These are phyloP conservation scores for Epichloe gansuensis DNA, from an alignment of 2,329 filamentous ascomycete genomes.

Conservation along the genomic window DNA sequence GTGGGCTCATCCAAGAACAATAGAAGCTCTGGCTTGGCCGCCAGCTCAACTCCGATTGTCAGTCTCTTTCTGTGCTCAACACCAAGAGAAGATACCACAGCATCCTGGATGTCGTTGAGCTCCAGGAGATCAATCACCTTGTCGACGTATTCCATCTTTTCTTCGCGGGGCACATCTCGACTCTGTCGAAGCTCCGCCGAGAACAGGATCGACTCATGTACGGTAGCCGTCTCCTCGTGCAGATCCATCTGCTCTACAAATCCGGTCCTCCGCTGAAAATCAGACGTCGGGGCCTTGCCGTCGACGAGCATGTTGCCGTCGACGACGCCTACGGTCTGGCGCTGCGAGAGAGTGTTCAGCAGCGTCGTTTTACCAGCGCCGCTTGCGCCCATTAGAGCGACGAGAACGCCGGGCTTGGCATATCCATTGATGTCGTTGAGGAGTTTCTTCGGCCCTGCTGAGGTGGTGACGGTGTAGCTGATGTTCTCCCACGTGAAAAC, in stretches of 20 bases:
- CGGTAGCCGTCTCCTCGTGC: constrained; percentile 49
- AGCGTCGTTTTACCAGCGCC: constrained; percentile 7
- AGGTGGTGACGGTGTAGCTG: constrained; percentile 51
- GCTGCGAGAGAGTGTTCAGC: constrained; percentile 6
- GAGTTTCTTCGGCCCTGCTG: constrained; percentile 15
- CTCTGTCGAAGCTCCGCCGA: constrained; percentile 50
- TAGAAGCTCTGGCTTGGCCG: constrained; percentile 41
- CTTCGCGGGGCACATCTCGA: constrained; percentile 36
- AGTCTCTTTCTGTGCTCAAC: constrained; percentile 42
- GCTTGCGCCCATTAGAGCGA: constrained; percentile 7
- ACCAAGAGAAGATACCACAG: constrained; percentile 44
- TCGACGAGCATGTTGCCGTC: constrained; percentile 64
- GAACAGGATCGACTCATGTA: constrained; percentile 52
- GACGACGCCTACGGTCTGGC: constrained; percentile 26
- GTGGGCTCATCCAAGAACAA: constrained; percentile 49
- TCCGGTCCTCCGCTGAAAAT: constrained; percentile 67
- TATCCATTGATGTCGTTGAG: constrained; percentile 9
- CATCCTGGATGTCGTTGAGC: constrained; percentile 49
- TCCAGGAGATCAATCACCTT: constrained; percentile 52
- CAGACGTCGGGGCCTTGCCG: constrained; percentile 51
- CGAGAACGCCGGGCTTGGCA: constrained; percentile 5
- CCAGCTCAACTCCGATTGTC: constrained; percentile 41
- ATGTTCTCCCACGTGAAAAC: constrained; percentile 59
- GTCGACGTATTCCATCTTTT: constrained; percentile 55
- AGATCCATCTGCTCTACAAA: constrained; percentile 51